Evolutionary conservation across 306 rosid species (phyloP), one percentile per base, ranked within the genome.

Genomic region (Glycyrrhiza uralensis): DNA sequence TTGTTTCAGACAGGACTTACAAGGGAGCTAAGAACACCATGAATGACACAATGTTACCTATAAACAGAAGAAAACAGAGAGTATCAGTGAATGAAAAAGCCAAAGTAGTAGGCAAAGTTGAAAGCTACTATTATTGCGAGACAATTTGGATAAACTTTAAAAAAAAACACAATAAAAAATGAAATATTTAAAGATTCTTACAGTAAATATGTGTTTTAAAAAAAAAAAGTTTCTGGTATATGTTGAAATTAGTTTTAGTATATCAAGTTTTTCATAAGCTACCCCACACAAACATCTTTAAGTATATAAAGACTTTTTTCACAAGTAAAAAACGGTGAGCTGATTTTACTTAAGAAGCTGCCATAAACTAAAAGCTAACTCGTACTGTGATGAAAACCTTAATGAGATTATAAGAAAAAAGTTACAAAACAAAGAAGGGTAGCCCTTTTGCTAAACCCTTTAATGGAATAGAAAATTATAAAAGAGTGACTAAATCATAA

Each of bases 1-100:
- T 22, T 57, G 14, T 23, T 76, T 66, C 4, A 56, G 18, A 51
- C 0, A n/a, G 13, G 20, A 41, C 91, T 90, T 87, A 90, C 96
- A 86, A 41, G 32, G 96, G 96, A 6, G 93, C 83, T 39, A 90
- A 60, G 85, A 87, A 90, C 59, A 87, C 93, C 90, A 90, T 0
- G 64, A 90, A 90, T 3, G 91, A 66, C 12, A 90, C 85, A 6
- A 90, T 86, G 79, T 90, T 90, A 24, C 96, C 89, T 89, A 22
- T 12, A 66, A 20, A 20, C 13, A 55, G 20, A 30, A 59, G 24
- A 60, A 55, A 77, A 62, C 30, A 59, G 33, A 58, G 64, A 59
- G 28, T 10, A 44, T 75, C 7, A 69, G 62, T 55, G 55, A 20
- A 17, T 1, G 2, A 68, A 47, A 26, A 7, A 36, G n/a, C 0